Evolutionary conservation across 2,329 filamentous ascomycete genomes (phyloP), one percentile per base, ranked within the genome.

Genomic region (Dactylonectria estremocensis): DNA sequence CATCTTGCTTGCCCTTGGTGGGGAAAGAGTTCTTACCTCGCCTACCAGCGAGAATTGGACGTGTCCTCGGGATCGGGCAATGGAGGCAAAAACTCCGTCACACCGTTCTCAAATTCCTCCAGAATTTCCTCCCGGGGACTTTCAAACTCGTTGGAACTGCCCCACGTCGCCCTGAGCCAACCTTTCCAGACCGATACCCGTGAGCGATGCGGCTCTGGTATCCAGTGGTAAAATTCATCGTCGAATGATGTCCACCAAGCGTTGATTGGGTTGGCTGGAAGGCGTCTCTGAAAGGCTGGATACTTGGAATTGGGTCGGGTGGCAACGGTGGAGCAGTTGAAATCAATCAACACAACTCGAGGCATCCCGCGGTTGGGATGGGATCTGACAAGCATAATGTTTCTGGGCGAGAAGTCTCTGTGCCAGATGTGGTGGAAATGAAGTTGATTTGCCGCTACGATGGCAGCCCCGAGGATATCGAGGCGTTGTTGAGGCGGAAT

Each of bases 401-500:
- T 65, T 48, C 56, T 45, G 11, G 61, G 61, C 2, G 56, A 43
- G 53, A 65, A 52, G 37, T 65, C 56, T 5, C 46, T 14, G 18
- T 65, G 50, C 5, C 11, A 11, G 3, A 68, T 43, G 13, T 40
- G 48, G 14, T 65, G 33, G 22, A 50, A 57, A 9, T 2, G 7
- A 22, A 68, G n/a, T 31, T 24, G 50, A 11, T 13, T 31, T n/a
- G 61, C 18, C 2, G 40, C 33, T 46, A 65, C 66, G 10, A 68
- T 31, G 35, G 48, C 49, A 31, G 18, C 46, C 20, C 55, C 55
- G 22, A 65, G 22, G 13, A 68, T 65, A 3, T 61, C 18, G 2
- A 68, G 56, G 18, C 66, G 66, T 22, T 57, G 22, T 49, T 68
- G 28, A 9, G 56, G 55, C 8, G 56, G 37, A 35, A 68, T 50